phyloP scores from a whole-genome alignment of 192 early-diverging fungal genomes.

The Pilaira anomala region DNA sequence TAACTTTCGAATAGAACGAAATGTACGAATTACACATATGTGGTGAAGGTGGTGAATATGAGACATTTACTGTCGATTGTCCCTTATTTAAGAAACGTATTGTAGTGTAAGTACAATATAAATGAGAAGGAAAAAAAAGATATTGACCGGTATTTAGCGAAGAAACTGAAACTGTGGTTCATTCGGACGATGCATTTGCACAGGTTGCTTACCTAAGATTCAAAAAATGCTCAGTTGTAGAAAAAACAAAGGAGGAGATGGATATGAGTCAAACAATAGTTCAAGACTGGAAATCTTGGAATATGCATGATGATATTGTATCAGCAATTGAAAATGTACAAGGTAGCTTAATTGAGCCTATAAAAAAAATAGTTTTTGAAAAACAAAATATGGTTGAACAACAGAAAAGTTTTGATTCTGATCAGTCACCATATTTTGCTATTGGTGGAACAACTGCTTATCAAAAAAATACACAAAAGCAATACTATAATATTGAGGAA shows the following conservation, averaged over 20 bases:
- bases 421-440: constrained; percentile 13
- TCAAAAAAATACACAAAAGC: neutral
- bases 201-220: constrained; percentile 80
- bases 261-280: neutral
- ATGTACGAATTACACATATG: constrained; percentile 85
- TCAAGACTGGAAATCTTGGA: constrained; percentile 13
- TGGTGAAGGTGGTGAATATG: constrained; percentile 98
- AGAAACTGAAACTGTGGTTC: constrained; percentile 66
- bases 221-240: constrained; percentile 62
- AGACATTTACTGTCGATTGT: constrained; percentile 89
- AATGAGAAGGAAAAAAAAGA: neutral
- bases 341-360: neutral
- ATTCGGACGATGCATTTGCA: constrained; percentile 81
- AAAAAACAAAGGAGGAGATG: constrained; percentile 50
- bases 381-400: neutral
- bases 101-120: constrained; percentile 63
- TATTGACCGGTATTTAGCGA: constrained; percentile 46
- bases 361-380: neutral
- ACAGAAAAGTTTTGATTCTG: neutral
- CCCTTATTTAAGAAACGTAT: constrained; percentile 87
- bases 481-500: constrained; percentile 38
- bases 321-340: neutral
- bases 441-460: constrained; percentile 50
- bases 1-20: constrained; percentile 45
- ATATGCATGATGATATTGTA: constrained; percentile 16